Conservation (phyloP, 345 rosid species). For the Citrus sp. region DNA sequence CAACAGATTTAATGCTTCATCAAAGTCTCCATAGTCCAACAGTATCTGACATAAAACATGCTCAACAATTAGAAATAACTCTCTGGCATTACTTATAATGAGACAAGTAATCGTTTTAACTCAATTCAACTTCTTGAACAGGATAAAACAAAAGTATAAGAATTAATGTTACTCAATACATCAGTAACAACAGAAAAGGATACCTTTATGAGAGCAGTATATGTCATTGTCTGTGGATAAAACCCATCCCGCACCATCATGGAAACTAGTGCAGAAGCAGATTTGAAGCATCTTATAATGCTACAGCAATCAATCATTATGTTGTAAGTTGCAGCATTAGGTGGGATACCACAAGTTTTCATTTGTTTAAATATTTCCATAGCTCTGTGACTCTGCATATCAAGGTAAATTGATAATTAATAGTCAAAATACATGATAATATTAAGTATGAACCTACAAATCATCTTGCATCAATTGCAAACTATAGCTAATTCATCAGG, state of each 20-base stretch:
- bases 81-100: background rate
- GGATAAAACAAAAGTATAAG: background rate
- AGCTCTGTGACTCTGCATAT: conserved; percentile 49
- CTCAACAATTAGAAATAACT: conserved; percentile 1
- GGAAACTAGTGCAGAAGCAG: conserved; percentile 63
- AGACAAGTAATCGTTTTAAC: background rate
- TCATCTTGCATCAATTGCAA: conserved; percentile 12
- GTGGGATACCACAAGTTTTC: conserved; percentile 39
- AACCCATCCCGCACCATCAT: conserved; percentile 79
- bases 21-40: conserved; percentile 43
- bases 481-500: conserved; percentile 3
- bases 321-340: conserved; percentile 48
- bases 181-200: background rate
- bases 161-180: background rate
- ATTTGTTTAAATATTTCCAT: conserved; percentile 53
- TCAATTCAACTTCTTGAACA: background rate
- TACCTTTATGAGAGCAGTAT: conserved; percentile 70
- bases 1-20: conserved; percentile 54
- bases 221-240: conserved; percentile 37
- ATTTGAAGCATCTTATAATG: conserved; percentile 37
- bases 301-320: conserved; percentile 71
- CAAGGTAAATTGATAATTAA: conserved; percentile 12
- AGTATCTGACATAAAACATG: conserved; percentile 40
- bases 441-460: background rate
- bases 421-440: background rate